Base-by-base conservation (phyloP, 2,329 filamentous ascomycete genomes). In the Nothophoma quercina region DNA sequence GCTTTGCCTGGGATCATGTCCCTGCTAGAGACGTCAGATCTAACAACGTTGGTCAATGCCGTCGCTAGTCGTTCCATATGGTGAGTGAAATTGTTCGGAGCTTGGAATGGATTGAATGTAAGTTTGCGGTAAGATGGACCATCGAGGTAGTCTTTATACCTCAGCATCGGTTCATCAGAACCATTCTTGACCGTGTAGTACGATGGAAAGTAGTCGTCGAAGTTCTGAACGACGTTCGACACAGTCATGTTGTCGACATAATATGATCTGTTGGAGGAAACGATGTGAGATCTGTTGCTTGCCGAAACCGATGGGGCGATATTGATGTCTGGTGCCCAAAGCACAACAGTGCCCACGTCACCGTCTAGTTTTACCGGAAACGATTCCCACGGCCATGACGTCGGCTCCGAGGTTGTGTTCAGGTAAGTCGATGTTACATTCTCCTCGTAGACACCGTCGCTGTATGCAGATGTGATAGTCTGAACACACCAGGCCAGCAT, bases 401-500 rank as follows among this genome's bases (percentile, higher is more conserved):
- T 6, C 7, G 54, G 51, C 0, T 53, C 62, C 4, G 7, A 2
- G 0, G 62, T 55, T 0, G 18, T 46, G n/a, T 70, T 67, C 0
- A 28, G 2, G 18, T 41, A 52, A 0, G 19, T 53, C 0, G 26
- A 5, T 0, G 38, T 34, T 2, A 71, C 16, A 5, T 58, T 23
- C 15, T 73, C 70, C 1, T 28, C 22, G 22, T 71, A 71, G 0
- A 2, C 32, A 0, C 60, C 70, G 16, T 4, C 36, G 1, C 23
- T 21, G n/a, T 69, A 71, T 0, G 65, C 55, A 0, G 67, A 70
- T 5, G 57, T 21, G 0, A 73, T 63, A 0, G 59, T 68, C 18
- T 72, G 53, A 0, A 70, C 60, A 36, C 69, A 73, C 65, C 61
- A 73, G 0, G 67, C 39, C 0, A 71, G 16, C 0, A 67, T 21